These are phyloP conservation scores for Eimeria praecox DNA, from an alignment of 169 alveolate genomes.

Conservation along the genomic window DNA sequence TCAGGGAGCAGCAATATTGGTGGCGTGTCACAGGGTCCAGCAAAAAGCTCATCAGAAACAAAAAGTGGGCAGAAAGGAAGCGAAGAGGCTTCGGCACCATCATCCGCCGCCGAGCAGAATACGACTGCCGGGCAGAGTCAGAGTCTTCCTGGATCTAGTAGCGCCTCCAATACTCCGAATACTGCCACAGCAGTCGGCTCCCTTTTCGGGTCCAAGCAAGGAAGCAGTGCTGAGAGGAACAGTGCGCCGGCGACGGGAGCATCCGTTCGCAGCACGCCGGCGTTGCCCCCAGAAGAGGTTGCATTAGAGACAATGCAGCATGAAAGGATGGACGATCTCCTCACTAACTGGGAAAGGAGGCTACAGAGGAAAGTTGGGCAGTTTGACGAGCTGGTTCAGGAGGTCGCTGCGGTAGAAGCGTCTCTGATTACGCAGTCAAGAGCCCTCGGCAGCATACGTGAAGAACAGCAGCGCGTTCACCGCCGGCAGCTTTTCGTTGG, in stretches of 20 bases:
- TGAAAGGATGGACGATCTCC: conserved; percentile 76
- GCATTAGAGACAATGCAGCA: conserved; percentile 82
- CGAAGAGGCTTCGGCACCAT: conserved; percentile 32
- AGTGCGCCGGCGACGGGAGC: conserved; percentile 2
- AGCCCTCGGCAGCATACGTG: conserved; percentile 64
- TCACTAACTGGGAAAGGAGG: conserved; percentile 80
- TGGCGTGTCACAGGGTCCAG: neutral
- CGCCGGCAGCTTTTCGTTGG: conserved; percentile 73
- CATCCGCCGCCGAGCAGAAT: conserved; percentile 43
- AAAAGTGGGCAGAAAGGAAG: conserved; percentile 59
- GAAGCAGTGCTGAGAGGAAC: conserved; percentile 21
- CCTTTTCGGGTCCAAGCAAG: conserved; percentile 25
- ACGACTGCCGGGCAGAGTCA: conserved; percentile 44
- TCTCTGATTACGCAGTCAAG: conserved; percentile 70
- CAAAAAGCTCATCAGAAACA: conserved; percentile 22
- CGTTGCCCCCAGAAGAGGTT: conserved; percentile 75
- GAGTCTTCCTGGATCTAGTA: conserved; percentile 11
- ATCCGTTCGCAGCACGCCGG: conserved; percentile 6
- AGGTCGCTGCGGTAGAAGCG: conserved; percentile 77
- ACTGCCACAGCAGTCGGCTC: conserved; percentile 2
- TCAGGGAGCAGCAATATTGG: conserved; percentile 31
- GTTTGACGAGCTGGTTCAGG: conserved; percentile 78
- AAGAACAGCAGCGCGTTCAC: conserved; percentile 78
- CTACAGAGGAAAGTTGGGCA: conserved; percentile 78
- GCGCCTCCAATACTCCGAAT: neutral